Percentiles rank a stretch among this genome's conserved stretches.
Evolutionary conservation across 805 yeast species (phyloP).

Genomic region (Isabelozyma gotoi): DNA sequence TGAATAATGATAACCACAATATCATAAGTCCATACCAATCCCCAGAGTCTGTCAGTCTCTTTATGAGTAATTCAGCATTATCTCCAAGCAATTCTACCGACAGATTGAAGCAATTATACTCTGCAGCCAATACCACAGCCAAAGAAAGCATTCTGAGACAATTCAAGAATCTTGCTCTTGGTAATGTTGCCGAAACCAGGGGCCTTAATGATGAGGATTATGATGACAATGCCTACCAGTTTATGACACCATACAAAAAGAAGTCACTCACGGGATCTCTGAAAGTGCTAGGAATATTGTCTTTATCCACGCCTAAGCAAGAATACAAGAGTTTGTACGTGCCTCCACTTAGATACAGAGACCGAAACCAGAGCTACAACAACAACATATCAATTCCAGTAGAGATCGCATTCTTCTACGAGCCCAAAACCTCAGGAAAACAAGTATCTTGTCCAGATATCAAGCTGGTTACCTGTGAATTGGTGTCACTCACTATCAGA

Average conservation of each 20-base stretch:
- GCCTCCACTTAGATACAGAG: constrained; percentile 30
- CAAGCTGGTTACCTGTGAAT: constrained; percentile 31
- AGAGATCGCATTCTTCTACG: constrained; percentile 25
- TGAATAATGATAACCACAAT: not conserved
- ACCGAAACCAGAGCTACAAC: constrained; percentile 7
- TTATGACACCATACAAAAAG: constrained; percentile 30
- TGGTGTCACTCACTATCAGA: constrained; percentile 34
- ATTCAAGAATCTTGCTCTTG: constrained; percentile 10
- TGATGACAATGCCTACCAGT: constrained; percentile 28
- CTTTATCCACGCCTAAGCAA: constrained; percentile 35
- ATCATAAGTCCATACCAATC: not conserved
- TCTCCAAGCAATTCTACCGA: constrained; percentile 3
- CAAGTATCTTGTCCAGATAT: constrained; percentile 28
- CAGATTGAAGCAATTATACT: constrained; percentile 34
- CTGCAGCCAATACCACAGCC: constrained; percentile 18
- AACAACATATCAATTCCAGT: constrained; percentile 29
- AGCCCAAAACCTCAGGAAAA: constrained; percentile 5
- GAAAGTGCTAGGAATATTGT: constrained; percentile 28
- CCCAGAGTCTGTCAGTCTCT: not conserved
- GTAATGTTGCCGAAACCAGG: not conserved
- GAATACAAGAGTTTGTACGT: constrained; percentile 27
- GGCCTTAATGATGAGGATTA: constrained; percentile 1
- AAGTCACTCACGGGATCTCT: constrained; percentile 32
- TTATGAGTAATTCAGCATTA: not conserved
- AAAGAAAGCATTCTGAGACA: constrained; percentile 11